Conservation (phyloP, 176 grass and related monocot species). For the Aegilops tauschii region DNA sequence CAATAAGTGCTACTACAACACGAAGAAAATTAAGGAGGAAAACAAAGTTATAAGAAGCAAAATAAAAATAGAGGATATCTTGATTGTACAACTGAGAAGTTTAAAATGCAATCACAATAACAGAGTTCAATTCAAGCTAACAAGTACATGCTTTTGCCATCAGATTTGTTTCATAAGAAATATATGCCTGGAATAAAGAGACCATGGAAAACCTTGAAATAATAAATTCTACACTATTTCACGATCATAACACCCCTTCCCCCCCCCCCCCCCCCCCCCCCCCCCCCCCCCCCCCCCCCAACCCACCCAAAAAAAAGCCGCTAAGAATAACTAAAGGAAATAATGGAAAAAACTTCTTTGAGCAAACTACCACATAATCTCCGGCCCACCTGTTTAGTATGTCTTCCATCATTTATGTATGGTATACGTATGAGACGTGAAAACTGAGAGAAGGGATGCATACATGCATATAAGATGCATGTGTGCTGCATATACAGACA, state of each 20-base stretch:
- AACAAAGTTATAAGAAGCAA: neutral
- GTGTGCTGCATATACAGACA: too few relatives aligned
- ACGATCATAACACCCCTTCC: neutral
- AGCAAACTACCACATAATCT: neutral
- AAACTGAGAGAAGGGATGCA: too few relatives aligned
- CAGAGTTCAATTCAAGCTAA: neutral
- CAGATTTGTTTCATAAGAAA: neutral
- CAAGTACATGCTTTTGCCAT: neutral
- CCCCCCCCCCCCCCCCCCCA: too few relatives aligned
- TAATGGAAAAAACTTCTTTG: neutral
- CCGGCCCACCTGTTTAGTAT: neutral
- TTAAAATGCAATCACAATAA: neutral
- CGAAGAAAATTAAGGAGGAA: neutral
- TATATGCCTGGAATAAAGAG: conserved; percentile 2
- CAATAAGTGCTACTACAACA: neutral
- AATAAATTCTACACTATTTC: neutral
- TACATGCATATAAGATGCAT: too few relatives aligned
- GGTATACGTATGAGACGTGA: too few relatives aligned
- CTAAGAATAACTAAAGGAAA: neutral
- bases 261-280: too few relatives aligned
- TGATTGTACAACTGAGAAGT: neutral
- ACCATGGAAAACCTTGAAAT: neutral
- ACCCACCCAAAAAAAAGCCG: neutral
- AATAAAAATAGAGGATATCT: neutral
- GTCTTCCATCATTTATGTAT: too few relatives aligned